Percentiles rank a stretch among this genome's conserved stretches.
Evolutionary conservation across 257 asterid genomes (phyloP).

Genomic region (Rubia yunnanensis): DNA sequence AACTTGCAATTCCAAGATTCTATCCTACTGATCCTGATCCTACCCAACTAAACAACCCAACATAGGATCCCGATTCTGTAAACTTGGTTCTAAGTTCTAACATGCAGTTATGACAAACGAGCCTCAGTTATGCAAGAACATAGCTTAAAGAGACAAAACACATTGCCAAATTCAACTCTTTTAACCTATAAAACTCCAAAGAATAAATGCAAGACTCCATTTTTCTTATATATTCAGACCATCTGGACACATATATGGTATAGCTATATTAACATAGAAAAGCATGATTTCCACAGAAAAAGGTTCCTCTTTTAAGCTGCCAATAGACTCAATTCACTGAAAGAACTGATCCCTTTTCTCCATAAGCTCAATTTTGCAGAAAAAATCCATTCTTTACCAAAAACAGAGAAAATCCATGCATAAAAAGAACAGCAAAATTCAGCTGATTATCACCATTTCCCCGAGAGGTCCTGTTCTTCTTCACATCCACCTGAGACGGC

Average conservation of each 20-base stretch:
- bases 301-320: background rate
- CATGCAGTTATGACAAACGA: background rate
- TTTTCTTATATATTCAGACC: background rate
- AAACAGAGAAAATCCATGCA: constrained; percentile 13
- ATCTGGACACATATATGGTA: background rate
- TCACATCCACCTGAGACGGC: constrained; percentile 20
- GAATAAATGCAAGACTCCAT: background rate
- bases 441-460: constrained; percentile 19
- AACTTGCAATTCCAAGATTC: background rate
- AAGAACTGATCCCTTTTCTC: background rate
- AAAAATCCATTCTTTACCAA: constrained; percentile 1
- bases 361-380: background rate
- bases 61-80: too few species aligned
- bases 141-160: background rate
- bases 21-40: background rate
- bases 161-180: background rate
- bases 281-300: background rate
- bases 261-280: background rate
- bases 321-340: background rate
- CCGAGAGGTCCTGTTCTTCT: constrained; percentile 13
- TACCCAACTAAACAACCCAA: too few species aligned
- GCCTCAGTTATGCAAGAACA: background rate
- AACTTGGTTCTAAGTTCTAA: background rate
- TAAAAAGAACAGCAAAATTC: background rate
- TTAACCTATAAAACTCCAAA: background rate